Base-by-base conservation (phyloP, 352 stramenopile species). In the Pythium plurisporium region DNA sequence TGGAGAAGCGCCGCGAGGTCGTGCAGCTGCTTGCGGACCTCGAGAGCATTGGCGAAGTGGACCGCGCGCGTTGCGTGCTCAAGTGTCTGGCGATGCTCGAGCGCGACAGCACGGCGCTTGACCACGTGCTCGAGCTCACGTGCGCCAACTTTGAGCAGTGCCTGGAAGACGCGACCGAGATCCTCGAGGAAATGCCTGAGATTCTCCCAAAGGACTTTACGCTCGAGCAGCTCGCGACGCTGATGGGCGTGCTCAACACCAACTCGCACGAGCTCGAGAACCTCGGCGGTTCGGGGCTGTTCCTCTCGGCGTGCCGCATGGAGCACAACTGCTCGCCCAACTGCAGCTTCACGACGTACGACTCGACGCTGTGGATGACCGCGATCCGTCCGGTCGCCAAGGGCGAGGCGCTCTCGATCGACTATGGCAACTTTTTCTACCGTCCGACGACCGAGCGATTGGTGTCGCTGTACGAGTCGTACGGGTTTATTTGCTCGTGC, bases 391-490 rank as follows among this genome's bases (percentile, higher is more conserved):
- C 72, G 17, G 84, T 91, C 20, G 72, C 66, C 11, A 69, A 69
- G 6, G 76, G 79, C 47, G 74, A 89, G 44, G 70, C 74, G 26
- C 64, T 91, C 22, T 89, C 82, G 23, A 87, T 91, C 48, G 82
- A 91, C 66, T 88, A 87, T 45, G 79, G 76, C 50, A 87, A 89
- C 56, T 87, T 88, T 49, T 88, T 88, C 56, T 91, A 87, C 67
- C 75, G 77, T 2, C 76, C 79, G 8, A 86, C 71, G 11, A 67
- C 65, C 0, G 82, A 91, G 58, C 77, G 82, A 14, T 67, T 79
- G 43, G 67, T 62, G 17, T 80, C 73, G 42, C 64, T 91, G 37
- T 48, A 77, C 31, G 73, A 86, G 52, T 78, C 76, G 33, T 87
- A 89, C 63, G 77, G 76, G 12, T 86, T 88, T 44, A 22, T 80